phyloP scores from a whole-genome alignment of 331 rosid genomes.

The Quercus lobata region DNA sequence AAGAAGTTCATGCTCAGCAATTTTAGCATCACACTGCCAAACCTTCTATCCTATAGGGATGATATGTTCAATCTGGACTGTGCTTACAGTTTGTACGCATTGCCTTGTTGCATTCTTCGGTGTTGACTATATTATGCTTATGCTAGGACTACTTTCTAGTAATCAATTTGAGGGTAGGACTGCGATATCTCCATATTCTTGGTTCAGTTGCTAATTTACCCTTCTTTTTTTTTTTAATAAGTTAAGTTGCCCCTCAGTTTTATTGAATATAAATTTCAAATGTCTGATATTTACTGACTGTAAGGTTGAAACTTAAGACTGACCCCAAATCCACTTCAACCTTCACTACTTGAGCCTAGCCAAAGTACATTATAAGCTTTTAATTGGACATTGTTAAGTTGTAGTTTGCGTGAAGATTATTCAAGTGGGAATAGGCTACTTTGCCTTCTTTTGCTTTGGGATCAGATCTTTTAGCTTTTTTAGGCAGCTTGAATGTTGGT shows the following conservation, averaged over 20 bases:
- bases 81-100: background rate
- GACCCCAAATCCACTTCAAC: background rate
- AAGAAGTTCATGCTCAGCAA: background rate
- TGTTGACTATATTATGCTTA: background rate
- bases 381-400: background rate
- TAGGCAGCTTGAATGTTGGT: too few relatives aligned
- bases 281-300: background rate
- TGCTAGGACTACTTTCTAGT: background rate
- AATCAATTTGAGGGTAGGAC: background rate
- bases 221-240: too few relatives aligned
- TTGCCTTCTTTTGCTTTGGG: too few relatives aligned
- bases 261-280: background rate
- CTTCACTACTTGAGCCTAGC: background rate
- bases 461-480: too few relatives aligned
- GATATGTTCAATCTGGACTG: background rate
- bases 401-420: too few relatives aligned
- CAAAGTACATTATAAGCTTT: background rate
- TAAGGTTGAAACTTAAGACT: background rate
- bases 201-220: background rate
- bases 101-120: background rate
- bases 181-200: background rate
- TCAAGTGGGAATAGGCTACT: too few relatives aligned
- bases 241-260: background rate
- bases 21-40: background rate
- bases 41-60: background rate